A percentile compares a stretch with the other conserved stretches of the same genome.
Evolutionary conservation across 495 filamentous ascomycete genomes (phyloP).

Genomic region (Hypoxylon trugodes): DNA sequence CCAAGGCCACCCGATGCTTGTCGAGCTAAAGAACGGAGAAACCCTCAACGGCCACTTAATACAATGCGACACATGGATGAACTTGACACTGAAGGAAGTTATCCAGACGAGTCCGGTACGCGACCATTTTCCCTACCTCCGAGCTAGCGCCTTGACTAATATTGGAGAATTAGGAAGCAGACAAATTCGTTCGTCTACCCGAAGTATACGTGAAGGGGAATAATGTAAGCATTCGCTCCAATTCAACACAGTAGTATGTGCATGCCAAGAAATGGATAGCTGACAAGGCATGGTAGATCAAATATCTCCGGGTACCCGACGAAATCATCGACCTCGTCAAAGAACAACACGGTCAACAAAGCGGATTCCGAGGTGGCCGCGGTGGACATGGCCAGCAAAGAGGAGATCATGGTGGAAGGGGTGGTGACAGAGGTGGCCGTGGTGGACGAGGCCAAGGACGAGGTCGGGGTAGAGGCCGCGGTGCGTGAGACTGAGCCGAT

Average conservation of each 20-base stretch:
- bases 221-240: slow-evolving; percentile 68
- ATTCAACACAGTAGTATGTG: neutral
- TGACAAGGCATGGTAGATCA: slow-evolving; percentile 71
- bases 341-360: slow-evolving; percentile 77
- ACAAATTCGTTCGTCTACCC: slow-evolving; percentile 87
- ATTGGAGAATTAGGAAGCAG: slow-evolving; percentile 69
- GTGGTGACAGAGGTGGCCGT: slow-evolving; percentile 57
- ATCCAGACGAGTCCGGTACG: slow-evolving; percentile 89
- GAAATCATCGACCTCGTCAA: slow-evolving; percentile 94
- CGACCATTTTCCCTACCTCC: neutral
- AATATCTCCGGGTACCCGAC: slow-evolving; percentile 95
- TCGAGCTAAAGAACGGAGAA: slow-evolving; percentile 98
- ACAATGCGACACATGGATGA: slow-evolving; percentile 99
- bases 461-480: slow-evolving; percentile 61
- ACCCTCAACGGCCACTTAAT: slow-evolving; percentile 95
- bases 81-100: slow-evolving; percentile 93
- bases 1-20: slow-evolving; percentile 98
- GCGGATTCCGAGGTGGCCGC: slow-evolving; percentile 69
- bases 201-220: slow-evolving; percentile 97
- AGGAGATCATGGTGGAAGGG: slow-evolving; percentile 68
- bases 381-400: slow-evolving; percentile 68
- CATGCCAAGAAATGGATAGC: neutral
- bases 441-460: slow-evolving; percentile 63
- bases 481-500: slow-evolving; percentile 35
- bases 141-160: slow-evolving; percentile 15